Conservation (phyloP, 768 basidiomycete genomes). For the Podaxis sp. region DNA sequence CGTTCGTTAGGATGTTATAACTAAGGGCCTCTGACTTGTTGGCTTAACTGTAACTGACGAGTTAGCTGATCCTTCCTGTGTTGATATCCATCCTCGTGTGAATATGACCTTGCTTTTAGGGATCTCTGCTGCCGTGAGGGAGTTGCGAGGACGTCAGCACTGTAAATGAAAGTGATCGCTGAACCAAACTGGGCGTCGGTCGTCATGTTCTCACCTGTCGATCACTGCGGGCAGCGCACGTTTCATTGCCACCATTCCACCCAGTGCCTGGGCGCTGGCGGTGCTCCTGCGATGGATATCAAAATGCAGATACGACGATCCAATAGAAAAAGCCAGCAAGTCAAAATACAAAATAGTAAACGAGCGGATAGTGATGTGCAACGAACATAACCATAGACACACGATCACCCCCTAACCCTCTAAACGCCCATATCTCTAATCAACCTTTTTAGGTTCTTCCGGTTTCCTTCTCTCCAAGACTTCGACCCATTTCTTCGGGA, state of each 20-base stretch:
- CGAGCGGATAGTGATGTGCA: not conserved
- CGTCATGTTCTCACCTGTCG: no score
- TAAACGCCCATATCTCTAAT: not conserved
- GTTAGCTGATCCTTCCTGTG: not conserved
- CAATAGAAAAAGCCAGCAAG: not conserved
- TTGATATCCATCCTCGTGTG: not conserved
- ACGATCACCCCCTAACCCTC: not conserved
- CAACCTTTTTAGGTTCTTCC: slow-evolving; percentile 22
- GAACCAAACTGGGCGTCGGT: no score
- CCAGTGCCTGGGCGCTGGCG: not conserved
- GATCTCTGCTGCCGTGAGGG: no score
- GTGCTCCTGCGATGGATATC: not conserved
- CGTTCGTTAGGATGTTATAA: not conserved
- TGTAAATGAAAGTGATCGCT: no score
- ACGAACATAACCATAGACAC: not conserved
- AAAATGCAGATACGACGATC: not conserved
- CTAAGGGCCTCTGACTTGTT: no score
- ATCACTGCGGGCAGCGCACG: no score
- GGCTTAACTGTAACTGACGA: no score
- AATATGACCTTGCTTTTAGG: no score
- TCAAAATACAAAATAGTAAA: not conserved
- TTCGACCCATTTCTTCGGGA: slow-evolving; percentile 86
- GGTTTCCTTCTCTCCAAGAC: slow-evolving; percentile 48
- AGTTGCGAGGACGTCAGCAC: no score
- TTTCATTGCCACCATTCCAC: not conserved